phyloP scores from a whole-genome alignment of 345 rosid genomes.

The Euclidium syriacum region DNA sequence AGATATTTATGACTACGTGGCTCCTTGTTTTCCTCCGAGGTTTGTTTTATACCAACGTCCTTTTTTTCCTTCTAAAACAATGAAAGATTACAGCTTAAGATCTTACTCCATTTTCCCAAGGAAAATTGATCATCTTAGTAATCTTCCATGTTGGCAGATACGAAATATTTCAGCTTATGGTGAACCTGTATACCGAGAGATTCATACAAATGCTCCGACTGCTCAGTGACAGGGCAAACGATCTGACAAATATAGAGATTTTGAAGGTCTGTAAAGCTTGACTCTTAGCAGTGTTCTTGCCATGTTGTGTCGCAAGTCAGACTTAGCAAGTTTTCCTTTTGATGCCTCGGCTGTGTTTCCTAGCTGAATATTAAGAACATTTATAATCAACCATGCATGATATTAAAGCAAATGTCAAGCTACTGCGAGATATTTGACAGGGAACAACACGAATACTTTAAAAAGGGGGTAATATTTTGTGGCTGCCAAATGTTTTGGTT shows the following conservation, averaged over 20 bases:
- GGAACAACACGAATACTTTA: not conserved
- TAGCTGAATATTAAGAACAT: not conserved
- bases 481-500: not conserved
- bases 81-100: constrained; percentile 1
- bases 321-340: not conserved
- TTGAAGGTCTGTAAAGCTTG: constrained; percentile 58
- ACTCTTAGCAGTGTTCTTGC: constrained; percentile 5
- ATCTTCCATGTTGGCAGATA: constrained; percentile 59
- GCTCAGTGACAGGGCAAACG: constrained; percentile 90
- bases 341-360: constrained; percentile 3
- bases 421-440: constrained; percentile 6
- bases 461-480: not conserved
- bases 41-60: constrained; percentile 16
- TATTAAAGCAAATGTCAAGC: constrained; percentile 6
- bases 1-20: constrained; percentile 95
- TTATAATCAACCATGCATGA: constrained; percentile 13
- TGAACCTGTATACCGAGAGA: constrained; percentile 96
- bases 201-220: constrained; percentile 97
- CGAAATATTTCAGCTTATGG: constrained; percentile 99
- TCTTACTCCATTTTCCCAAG: not conserved
- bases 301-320: constrained; percentile 1
- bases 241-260: constrained; percentile 92
- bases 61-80: not conserved
- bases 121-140: constrained; percentile 1
- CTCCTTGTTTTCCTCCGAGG: constrained; percentile 99